Base-by-base conservation (phyloP, 2,329 filamentous ascomycete species). In the Aureobasidium lini region DNA sequence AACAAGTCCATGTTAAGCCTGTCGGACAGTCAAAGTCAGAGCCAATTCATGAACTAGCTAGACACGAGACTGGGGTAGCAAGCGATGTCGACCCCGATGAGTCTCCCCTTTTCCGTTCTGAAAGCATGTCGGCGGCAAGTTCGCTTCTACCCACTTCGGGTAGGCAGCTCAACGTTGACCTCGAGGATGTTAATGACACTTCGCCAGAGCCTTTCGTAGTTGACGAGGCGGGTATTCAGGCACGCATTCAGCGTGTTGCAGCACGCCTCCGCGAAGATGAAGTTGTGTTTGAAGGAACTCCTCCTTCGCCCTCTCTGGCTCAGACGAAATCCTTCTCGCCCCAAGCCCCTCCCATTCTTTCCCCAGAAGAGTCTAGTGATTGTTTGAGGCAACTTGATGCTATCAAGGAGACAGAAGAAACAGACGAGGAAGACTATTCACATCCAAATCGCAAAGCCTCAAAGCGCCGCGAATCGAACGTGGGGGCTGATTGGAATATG, bases 11-110 rank as follows among this genome's bases (percentile, higher is more conserved):
- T 23, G 18, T 23, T 23, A 23, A 23, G 18, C 18, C 18, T 23
- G 18, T 3, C 18, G 18, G 18, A 23, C 18, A 3, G 3, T 23
- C 18, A 23, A 23, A 23, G 18, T 23, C 18, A 23, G 18, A 23
- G 18, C 18, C 18, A 23, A 23, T 23, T 3, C 18, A 23, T 23
- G 18, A 23, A 18, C 66, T 75, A 1, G 63, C 75, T 43, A 67
- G 68, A 23, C 73, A 76, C 40, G 73, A 76, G 62, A 69, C 69
- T 57, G 61, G 68, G 62, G 63, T 58, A 15, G 62, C 37, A 37
- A 52, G 11, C 32, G 46, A 53, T 18, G 2, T 36, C 3, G 57
- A 53, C 13, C 48, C 46, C 2, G 57, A 59, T 6, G 65, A 16
- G 60, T 65, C 66, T 6, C 71, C 69, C 1, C 63, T 71, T 1